These are phyloP conservation scores for Lepidium didymum DNA, from an alignment of 345 rosid species.

Conservation along the genomic window DNA sequence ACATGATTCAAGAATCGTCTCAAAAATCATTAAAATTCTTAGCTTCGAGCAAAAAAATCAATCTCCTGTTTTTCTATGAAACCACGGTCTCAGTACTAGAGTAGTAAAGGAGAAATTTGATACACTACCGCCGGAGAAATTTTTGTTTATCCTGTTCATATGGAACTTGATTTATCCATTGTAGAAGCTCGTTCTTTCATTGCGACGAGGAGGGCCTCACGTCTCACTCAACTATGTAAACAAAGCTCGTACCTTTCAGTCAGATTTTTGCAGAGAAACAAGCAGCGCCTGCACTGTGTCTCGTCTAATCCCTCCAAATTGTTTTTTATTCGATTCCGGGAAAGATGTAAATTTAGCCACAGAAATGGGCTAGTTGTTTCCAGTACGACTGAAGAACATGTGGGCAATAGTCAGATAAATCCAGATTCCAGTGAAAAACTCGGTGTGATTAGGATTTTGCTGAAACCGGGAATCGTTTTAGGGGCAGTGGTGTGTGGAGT, in stretches of 20 bases:
- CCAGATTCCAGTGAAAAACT: not conserved
- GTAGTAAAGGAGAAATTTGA: no score
- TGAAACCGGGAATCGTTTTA: slow-evolving; percentile 40
- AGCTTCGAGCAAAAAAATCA: not conserved
- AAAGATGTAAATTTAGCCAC: not conserved
- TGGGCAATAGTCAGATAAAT: not conserved
- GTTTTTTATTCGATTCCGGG: not conserved
- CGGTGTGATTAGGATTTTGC: slow-evolving; percentile 29
- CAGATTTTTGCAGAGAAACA: slow-evolving; percentile 4
- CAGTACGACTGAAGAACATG: not conserved
- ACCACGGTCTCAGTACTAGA: not conserved
- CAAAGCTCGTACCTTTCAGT: slow-evolving; percentile 12
- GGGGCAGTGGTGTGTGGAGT: slow-evolving; percentile 51
- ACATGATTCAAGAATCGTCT: not conserved
- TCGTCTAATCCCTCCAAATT: slow-evolving; percentile 12
- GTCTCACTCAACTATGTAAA: slow-evolving; percentile 6
- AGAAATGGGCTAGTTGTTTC: slow-evolving; percentile 7
- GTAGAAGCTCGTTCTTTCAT: slow-evolving; percentile 24
- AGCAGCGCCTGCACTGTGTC: not conserved
- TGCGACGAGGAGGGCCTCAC: slow-evolving; percentile 12
- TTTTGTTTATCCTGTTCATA: not conserved
- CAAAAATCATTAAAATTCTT: not conserved
- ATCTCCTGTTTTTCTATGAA: not conserved
- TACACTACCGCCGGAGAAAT: not conserved
- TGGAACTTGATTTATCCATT: slow-evolving; percentile 39